Evolutionary conservation across 1,284 basidiomycete genomes (phyloP), one percentile per base, ranked within the genome.

Genomic region (Boletus smithii): DNA sequence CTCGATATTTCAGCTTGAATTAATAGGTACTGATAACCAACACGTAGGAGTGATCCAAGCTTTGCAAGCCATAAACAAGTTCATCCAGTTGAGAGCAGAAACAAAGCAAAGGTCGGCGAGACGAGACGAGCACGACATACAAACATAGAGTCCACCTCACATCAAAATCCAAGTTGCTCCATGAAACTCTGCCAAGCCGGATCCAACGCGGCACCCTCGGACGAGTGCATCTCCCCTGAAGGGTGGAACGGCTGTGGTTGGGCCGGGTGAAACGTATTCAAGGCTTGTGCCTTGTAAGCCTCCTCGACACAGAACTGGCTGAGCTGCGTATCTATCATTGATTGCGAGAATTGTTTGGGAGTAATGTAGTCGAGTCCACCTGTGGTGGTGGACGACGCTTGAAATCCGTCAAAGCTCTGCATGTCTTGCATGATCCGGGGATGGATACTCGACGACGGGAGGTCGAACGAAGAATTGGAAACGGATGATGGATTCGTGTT

Each of bases 181-280:
- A 83, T 77, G 46, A 85, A 82, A 51, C 71, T 76, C 59, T 80
- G 76, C 83, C 83, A 85, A 0, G 79, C 75, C 22, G 79, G 67
- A 57, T 85, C 81, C 48, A 83, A 55, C 41, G 73, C 66, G 2
- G 71, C 60, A 13, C 65, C 55, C 3, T 60, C 60, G 8, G 22
- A 4, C 5, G 57, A 49, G 29, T 50, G 41, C 41, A 32, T 44
- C 24, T 36, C 51, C 5, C 39, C 27, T 2, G 31, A 17, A 4
- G 44, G 22, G 11, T 43, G 18, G 13, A 56, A 57, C 4, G 46
- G 44, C n/a, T 53, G 54, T 10, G 49, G 50, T 20, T 54, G 54
- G 9, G 44, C 51, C 2, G 49, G 51, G 16, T 46, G 49, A 38
- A 39, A 56, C 27, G 14, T 59, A 45, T 52, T 55, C 50, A 49